Conservation (phyloP, 257 asterid species). For the Solanum virginianum region DNA sequence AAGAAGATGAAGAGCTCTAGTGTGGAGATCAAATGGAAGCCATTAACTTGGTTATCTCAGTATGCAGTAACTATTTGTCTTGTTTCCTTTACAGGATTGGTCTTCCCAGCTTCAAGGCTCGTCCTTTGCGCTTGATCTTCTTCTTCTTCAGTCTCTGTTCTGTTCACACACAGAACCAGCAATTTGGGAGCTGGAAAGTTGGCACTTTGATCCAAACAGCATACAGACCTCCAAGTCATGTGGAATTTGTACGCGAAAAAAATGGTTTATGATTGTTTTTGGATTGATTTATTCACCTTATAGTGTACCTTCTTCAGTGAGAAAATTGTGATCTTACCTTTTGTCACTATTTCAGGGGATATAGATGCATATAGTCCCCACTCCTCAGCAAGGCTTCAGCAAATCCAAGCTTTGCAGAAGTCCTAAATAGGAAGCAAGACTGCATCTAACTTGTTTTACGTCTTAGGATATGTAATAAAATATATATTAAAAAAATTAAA, state of each 20-base stretch:
- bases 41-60: slow-evolving; percentile 56
- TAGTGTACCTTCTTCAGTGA: neutral
- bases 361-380: neutral
- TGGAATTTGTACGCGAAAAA: neutral
- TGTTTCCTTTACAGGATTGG: slow-evolving; percentile 46
- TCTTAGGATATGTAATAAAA: neutral
- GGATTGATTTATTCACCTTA: neutral
- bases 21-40: slow-evolving; percentile 92
- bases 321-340: neutral
- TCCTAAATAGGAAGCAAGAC: neutral
- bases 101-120: slow-evolving; percentile 51
- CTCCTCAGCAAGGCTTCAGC: neutral
- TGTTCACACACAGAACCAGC: neutral
- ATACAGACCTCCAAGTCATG: neutral
- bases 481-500: no score
- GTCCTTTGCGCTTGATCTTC: slow-evolving; percentile 34
- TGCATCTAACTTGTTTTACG: neutral
- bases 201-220: neutral
- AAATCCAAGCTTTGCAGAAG: neutral
- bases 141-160: neutral
- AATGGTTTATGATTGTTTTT: neutral
- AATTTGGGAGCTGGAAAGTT: neutral
- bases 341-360: neutral
- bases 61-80: slow-evolving; percentile 45
- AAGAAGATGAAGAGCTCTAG: slow-evolving; percentile 93